A percentile compares a stretch with the other conserved stretches of the same genome.
Conservation (phyloP, 768 basidiomycete species). For the Russula griseocarnosa region DNA sequence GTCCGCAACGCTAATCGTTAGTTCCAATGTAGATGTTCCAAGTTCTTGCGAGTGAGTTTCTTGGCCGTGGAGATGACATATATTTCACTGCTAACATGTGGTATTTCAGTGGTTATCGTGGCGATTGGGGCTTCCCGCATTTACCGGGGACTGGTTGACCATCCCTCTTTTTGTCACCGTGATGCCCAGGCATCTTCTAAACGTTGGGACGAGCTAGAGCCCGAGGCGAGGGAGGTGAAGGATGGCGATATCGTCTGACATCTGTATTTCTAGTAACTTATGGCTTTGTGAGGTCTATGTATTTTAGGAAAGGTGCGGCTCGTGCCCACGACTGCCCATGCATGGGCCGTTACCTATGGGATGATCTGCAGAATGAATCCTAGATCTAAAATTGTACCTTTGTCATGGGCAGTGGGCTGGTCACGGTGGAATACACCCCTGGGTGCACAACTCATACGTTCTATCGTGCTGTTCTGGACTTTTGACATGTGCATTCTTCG, state of each 20-base stretch:
- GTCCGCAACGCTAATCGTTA: background rate
- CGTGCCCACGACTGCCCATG: background rate
- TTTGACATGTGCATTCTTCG: background rate
- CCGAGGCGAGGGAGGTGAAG: background rate
- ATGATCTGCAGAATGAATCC: background rate
- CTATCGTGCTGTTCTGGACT: background rate
- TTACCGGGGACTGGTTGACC: constrained; percentile 19
- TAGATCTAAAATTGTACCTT: too few relatives aligned
- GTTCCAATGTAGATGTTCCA: constrained; percentile 17
- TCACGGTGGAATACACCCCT: too few relatives aligned
- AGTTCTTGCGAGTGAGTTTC: constrained; percentile 7
- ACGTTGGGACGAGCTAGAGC: background rate
- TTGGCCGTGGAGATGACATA: background rate
- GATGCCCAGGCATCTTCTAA: background rate
- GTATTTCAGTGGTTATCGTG: constrained; percentile 15
- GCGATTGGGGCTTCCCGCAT: constrained; percentile 18
- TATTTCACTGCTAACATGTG: background rate
- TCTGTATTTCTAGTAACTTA: background rate
- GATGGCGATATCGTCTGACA: background rate
- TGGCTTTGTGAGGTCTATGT: background rate
- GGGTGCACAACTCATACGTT: background rate
- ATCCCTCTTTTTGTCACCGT: background rate
- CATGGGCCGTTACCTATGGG: background rate
- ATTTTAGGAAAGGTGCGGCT: background rate
- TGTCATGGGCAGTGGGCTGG: too few relatives aligned